Evolutionary conservation across 345 rosid species (phyloP), one percentile per base, ranked within the genome.

Genomic region (Rhizophora mangle): DNA sequence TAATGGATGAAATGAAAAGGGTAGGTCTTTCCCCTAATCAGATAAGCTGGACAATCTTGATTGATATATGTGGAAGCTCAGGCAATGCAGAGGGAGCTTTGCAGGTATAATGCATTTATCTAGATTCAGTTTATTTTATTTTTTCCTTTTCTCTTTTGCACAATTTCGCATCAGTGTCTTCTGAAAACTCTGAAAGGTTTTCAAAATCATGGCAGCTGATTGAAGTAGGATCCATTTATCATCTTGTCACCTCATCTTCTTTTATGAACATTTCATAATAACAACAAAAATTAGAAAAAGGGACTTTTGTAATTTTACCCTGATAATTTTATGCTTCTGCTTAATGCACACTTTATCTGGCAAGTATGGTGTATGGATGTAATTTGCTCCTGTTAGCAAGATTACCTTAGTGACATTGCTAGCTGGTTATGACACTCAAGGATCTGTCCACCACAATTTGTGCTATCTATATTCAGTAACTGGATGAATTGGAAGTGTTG

Each of bases 41-140:
- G 58, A 85, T 88, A 80, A 89, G 89, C 73, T 94, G 98, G 98
- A 83, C 97, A 24, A 89, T 84, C 74, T 83, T 94, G 83, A 94
- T 94, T 24, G 85, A 88, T 54, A 79, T 87, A 63, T 84, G 92
- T 83, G 96, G 95, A 82, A 69, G 69, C 72, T 85, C 91, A 51
- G 89, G 95, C 68, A 84, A 91, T 70, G 82, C 80, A 39, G 86
- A 87, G 67, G 90, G 84, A 72, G 96, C 95, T 63, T 43, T 89
- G 64, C 95, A 85, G 89, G 98, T 94, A 75, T 78, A 78, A 59
- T 27, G 43, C 65, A 22, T 73, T 52, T 72, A 46, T 59, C 32
- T 37, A 19, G 49, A 70, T 57, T 65, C 19, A 32, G 52, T 64
- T 6, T 36, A 34, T 16, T 43, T 51, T 37, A 56, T 6, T 5